A percentile compares a stretch with the other conserved stretches of the same genome.
phyloP scores from a whole-genome alignment of 2,329 filamentous ascomycete genomes.

The Orbilia brochopaga region DNA sequence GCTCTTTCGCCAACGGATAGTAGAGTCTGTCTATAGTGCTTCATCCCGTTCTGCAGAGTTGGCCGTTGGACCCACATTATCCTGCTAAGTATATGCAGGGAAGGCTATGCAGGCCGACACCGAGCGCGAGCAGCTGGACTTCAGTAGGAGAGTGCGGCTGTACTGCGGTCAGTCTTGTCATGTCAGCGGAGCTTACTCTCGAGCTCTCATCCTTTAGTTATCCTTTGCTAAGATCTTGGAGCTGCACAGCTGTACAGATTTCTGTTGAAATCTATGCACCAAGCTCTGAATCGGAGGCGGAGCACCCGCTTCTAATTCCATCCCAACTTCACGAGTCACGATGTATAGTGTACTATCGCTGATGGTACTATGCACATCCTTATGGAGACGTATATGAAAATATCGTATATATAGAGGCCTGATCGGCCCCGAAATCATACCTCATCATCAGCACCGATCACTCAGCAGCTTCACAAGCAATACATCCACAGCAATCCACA shows the following conservation, averaged over 20 bases:
- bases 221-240: background rate
- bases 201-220: background rate
- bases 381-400: background rate
- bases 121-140: background rate
- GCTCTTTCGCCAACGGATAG: background rate
- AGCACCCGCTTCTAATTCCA: too few relatives aligned
- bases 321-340: background rate
- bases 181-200: conserved; percentile 1
- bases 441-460: conserved; percentile 25
- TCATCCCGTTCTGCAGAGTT: too few relatives aligned
- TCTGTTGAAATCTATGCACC: too few relatives aligned
- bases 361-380: background rate
- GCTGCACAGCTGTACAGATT: background rate
- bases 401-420: conserved; percentile 35
- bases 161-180: background rate
- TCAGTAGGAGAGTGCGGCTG: background rate
- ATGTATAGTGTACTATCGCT: too few relatives aligned
- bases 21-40: background rate
- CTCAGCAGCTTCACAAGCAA: conserved; percentile 13
- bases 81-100: background rate
- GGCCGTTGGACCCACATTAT: too few relatives aligned
- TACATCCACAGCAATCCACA: conserved; percentile 1
- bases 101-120: background rate
- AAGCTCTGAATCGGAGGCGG: too few relatives aligned
- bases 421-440: conserved; percentile 1